A percentile compares a stretch with the other conserved stretches of the same genome.
These are phyloP conservation scores for Rhodotorula sp. DNA, from an alignment of 1,284 basidiomycete species.

Conservation along the genomic window DNA sequence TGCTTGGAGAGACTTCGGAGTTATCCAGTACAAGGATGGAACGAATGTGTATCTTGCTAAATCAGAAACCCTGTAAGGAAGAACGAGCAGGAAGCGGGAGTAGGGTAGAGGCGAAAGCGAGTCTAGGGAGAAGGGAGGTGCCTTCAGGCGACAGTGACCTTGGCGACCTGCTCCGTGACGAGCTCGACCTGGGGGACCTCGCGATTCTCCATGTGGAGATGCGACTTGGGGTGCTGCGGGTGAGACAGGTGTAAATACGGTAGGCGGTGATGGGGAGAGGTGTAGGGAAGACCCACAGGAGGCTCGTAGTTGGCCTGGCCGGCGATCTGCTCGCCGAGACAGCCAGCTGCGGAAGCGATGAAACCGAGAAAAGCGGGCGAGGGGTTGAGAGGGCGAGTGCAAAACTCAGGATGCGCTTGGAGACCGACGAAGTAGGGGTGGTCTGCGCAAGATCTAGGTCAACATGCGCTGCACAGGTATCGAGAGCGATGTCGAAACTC, in stretches of 20 bases:
- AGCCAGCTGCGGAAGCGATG: constrained; percentile 78
- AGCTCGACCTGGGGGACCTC: constrained; percentile 20
- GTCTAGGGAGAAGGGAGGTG: not conserved
- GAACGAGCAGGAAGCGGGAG: not conserved
- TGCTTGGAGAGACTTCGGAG: too few relatives aligned
- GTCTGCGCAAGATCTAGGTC: constrained; percentile 54
- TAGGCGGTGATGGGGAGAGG: too few relatives aligned
- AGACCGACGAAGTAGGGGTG: constrained; percentile 94
- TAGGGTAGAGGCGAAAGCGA: not conserved
- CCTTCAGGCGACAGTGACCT: constrained; percentile 4
- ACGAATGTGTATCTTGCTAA: too few relatives aligned
- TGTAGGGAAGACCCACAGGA: constrained; percentile 44
- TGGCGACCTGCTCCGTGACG: constrained; percentile 19
- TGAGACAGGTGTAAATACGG: not conserved
- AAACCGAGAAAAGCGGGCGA: constrained; percentile 97
- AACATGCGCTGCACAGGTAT: not conserved
- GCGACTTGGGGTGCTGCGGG: constrained; percentile 33
- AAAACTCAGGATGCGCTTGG: constrained; percentile 98
- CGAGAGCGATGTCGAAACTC: constrained; percentile 45
- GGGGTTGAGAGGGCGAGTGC: constrained; percentile 96
- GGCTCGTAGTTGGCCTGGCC: constrained; percentile 59
- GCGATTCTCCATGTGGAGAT: constrained; percentile 32
- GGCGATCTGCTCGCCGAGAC: constrained; percentile 73
- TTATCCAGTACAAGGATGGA: too few relatives aligned
- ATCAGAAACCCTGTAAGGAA: not conserved